Base-by-base conservation (phyloP, 331 rosid species). In the Arachis monticola region DNA sequence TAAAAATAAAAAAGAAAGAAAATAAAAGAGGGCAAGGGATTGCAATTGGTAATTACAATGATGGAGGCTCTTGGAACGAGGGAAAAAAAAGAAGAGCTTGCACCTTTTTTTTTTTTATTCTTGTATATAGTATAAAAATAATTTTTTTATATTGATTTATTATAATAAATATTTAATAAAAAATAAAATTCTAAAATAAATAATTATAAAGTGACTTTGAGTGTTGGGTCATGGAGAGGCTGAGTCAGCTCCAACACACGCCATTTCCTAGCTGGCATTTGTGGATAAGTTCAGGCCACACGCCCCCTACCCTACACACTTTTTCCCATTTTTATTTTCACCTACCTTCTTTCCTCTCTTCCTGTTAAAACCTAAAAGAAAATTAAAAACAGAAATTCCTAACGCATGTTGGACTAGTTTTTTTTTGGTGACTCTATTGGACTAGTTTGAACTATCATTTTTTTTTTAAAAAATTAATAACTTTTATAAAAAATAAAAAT, bases 241-340 rank as follows among this genome's bases (percentile, higher is more conserved):
- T 77, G 85, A 82, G 59, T 82, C 85, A 78, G 73, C 77, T 77
- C 85, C 82, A 73, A 73, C 58, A 32, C 66, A 42, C 30, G 5
- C 77, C 68, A 55, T 73, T 70, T 65, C 47, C 42, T 4, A 30
- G 17, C 5, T 27, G 7, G 66, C 59, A 68, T 64, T 72, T 50
- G 51, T 81, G 70, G 56, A 58, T 47, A 72, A 66, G 45, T 67
- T 62, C 74, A 45, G 40, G 40, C 55, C 60, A 64, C 74, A 69
- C 52, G 64, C 53, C 22, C 0, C 17, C n/a, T 42, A 70, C 75
- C 75, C 60, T 10, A 30, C 35, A 46, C 52, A 44, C n/a, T 44
- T 51, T 51, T 60, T 60, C 1, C 17, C 64, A 30, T 40, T 22
- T 22, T 22, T 11, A 0, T 0, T 7, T 1, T 8, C 0, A 10